Conservation (phyloP, 495 filamentous ascomycete genomes). For the Neurospora sp. region DNA sequence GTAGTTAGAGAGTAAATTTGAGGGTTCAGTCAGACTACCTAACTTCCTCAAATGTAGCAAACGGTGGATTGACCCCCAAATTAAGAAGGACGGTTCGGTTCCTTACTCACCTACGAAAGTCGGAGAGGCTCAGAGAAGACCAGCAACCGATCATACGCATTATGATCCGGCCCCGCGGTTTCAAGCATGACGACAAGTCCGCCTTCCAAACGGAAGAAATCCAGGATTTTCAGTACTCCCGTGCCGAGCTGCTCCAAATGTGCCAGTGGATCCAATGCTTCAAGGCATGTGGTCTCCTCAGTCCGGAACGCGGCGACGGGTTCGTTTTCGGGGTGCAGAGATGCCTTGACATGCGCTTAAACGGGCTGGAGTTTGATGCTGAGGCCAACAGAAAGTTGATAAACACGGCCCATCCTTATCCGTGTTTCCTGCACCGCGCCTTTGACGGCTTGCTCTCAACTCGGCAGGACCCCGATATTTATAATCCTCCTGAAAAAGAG, state of each 20-base stretch:
- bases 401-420: slow-evolving; percentile 13
- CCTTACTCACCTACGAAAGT: background rate
- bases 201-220: background rate
- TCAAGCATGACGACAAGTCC: background rate
- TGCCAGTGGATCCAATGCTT: slow-evolving; percentile 6
- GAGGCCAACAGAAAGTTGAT: slow-evolving; percentile 16
- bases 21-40: background rate
- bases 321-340: slow-evolving; percentile 33
- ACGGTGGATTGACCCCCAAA: background rate
- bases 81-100: background rate
- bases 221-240: slow-evolving; percentile 32
- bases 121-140: background rate
- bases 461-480: background rate
- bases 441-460: slow-evolving; percentile 27
- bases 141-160: slow-evolving; percentile 17
- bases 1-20: background rate
- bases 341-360: background rate
- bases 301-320: slow-evolving; percentile 26
- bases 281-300: slow-evolving; percentile 13
- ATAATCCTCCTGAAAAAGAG: background rate
- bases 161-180: slow-evolving; percentile 38
- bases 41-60: background rate
- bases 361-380: slow-evolving; percentile 18
- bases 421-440: slow-evolving; percentile 31
- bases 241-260: slow-evolving; percentile 26